Conservation (phyloP, 148 eudicot genomes). For the Pouteria glomerata region DNA sequence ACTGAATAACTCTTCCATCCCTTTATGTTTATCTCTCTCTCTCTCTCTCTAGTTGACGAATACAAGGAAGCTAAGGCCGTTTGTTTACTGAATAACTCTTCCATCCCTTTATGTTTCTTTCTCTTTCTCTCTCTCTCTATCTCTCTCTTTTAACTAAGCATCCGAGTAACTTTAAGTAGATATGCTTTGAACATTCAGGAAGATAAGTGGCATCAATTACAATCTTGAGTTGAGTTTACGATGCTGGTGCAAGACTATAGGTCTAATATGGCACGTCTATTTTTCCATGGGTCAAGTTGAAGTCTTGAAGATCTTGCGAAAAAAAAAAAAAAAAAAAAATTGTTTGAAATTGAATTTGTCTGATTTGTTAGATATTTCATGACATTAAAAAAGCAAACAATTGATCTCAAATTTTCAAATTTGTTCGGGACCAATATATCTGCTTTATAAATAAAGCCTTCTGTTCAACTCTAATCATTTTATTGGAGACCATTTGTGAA, state of each 20-base stretch:
- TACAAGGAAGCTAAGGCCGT: conserved; percentile 72
- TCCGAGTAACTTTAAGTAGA: neutral
- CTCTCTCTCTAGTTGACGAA: conserved; percentile 42
- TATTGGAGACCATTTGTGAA: neutral
- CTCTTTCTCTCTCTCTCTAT: too few relatives aligned
- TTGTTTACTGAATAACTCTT: conserved; percentile 15
- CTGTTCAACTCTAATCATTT: neutral
- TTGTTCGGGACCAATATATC: neutral
- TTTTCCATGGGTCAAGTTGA: neutral
- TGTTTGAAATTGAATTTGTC: neutral
- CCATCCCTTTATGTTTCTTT: neutral
- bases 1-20: neutral
- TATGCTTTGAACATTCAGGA: neutral
- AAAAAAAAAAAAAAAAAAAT: neutral
- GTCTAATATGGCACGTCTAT: neutral
- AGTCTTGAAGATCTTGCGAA: too few relatives aligned
- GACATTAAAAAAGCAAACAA: too few relatives aligned
- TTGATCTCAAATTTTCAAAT: neutral
- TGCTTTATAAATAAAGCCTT: neutral
- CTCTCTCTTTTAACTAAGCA: neutral
- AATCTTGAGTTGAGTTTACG: neutral
- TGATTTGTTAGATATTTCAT: neutral
- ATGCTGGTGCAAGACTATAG: neutral
- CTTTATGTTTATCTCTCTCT: neutral
- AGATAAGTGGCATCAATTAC: neutral